Percentiles rank a stretch among this genome's conserved stretches.
These are phyloP conservation scores for Verticillium tricorpus DNA, from an alignment of 2,329 filamentous ascomycete species.

Conservation along the genomic window DNA sequence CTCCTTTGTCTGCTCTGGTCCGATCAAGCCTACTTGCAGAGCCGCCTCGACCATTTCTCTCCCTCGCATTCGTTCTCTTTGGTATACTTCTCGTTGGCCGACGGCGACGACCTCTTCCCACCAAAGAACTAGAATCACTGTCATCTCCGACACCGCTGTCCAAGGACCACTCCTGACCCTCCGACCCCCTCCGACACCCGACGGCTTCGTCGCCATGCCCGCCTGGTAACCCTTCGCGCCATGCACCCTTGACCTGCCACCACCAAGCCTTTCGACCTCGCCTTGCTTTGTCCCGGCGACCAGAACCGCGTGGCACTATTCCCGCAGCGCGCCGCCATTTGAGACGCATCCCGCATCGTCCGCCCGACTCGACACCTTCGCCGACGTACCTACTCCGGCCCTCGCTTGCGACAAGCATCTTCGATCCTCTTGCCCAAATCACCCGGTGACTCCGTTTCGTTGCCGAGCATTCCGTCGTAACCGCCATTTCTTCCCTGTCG, in stretches of 20 bases:
- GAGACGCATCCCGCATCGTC: not conserved
- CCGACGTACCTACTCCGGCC: not conserved
- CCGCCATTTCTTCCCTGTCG: not conserved
- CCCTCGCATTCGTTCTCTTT: not conserved
- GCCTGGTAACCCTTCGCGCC: not conserved
- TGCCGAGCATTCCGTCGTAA: not conserved
- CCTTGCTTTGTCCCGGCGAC: not conserved
- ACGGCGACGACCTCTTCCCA: not conserved
- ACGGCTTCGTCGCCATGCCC: not conserved
- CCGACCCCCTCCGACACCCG: not conserved
- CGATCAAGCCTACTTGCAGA: not conserved
- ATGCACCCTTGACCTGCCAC: not conserved
- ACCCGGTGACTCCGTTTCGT: not conserved
- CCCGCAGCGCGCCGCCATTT: not conserved
- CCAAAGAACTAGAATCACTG: not conserved
- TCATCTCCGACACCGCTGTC: not conserved
- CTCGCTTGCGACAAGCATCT: not conserved
- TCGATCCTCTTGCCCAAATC: not conserved
- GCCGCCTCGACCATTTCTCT: not conserved
- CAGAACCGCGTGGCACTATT: not conserved
- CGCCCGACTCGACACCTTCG: not conserved
- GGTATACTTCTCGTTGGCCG: not conserved
- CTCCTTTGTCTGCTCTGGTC: not conserved
- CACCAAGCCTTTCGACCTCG: not conserved
- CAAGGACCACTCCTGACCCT: not conserved